Evolutionary conservation across 495 filamentous ascomycete species (phyloP).

Genomic region (Neurospora terricola): DNA sequence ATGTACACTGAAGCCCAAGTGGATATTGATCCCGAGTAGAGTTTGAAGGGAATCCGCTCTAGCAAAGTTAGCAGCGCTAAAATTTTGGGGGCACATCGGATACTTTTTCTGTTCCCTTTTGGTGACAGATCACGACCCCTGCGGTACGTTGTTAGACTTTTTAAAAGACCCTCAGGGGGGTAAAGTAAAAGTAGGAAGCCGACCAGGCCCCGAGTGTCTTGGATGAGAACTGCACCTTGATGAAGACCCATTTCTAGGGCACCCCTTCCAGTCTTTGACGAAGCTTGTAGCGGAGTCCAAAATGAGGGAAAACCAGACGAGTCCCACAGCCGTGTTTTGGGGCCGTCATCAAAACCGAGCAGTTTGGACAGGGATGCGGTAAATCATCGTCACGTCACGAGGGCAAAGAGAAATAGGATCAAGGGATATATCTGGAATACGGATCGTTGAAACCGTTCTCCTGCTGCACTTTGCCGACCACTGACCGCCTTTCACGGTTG

Average conservation of each 20-base stretch:
- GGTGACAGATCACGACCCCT: not conserved
- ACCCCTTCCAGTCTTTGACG: not conserved
- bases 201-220: not conserved
- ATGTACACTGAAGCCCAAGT: not conserved
- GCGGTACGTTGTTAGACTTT: not conserved
- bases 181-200: not conserved
- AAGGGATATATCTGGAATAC: not conserved
- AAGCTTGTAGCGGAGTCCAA: not conserved
- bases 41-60: not conserved
- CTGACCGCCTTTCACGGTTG: not conserved
- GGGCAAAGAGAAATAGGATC: constrained; percentile 5
- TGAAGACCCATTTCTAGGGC: not conserved
- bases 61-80: not conserved
- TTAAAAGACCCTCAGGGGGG: not conserved
- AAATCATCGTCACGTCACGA: constrained; percentile 19
- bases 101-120: not conserved
- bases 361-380: constrained; percentile 5
- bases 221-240: not conserved
- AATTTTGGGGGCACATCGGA: not conserved
- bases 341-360: constrained; percentile 3
- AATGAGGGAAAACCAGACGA: not conserved
- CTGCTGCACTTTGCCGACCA: not conserved
- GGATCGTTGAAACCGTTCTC: not conserved
- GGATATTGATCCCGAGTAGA: not conserved
- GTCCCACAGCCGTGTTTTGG: constrained; percentile 13